These are phyloP conservation scores for Penicillium fuscoglaucum DNA, from an alignment of 2,329 filamentous ascomycete species.

Conservation along the genomic window DNA sequence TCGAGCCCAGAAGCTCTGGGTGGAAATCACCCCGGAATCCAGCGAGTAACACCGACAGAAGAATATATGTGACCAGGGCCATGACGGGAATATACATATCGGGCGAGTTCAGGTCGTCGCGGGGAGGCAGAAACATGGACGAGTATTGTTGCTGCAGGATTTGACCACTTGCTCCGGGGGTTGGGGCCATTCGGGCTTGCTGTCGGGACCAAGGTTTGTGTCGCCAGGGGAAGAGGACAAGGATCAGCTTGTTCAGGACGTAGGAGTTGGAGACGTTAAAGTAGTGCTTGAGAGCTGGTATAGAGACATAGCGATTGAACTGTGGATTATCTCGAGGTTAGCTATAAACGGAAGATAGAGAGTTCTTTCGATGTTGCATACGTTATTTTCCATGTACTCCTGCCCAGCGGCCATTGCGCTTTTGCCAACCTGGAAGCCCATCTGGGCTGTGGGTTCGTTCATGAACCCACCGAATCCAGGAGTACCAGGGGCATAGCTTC, in stretches of 20 bases:
- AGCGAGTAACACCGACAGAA: constrained; percentile 85
- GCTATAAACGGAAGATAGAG: neutral
- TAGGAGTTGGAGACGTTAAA: constrained; percentile 99
- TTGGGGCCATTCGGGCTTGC: constrained; percentile 57
- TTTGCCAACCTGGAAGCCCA: constrained; percentile 92
- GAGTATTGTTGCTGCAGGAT: constrained; percentile 58
- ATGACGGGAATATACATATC: constrained; percentile 99
- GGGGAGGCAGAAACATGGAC: constrained; percentile 74
- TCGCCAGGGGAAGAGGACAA: constrained; percentile 96
- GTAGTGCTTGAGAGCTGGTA: constrained; percentile 94
- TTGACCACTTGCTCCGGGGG: constrained; percentile 56
- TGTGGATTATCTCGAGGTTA: constrained; percentile 32
- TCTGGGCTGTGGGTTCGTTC: constrained; percentile 90
- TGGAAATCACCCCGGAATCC: constrained; percentile 89
- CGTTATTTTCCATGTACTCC: constrained; percentile 94
- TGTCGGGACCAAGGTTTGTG: constrained; percentile 97
- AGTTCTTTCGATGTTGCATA: constrained; percentile 47
- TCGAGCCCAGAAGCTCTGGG: constrained; percentile 87
- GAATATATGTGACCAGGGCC: constrained; percentile 96
- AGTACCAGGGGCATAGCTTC: constrained; percentile 34
- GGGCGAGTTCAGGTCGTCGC: constrained; percentile 94
- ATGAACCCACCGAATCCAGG: constrained; percentile 87
- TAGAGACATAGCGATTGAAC: constrained; percentile 83
- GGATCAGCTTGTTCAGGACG: constrained; percentile 86
- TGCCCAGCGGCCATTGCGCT: constrained; percentile 87